Base-by-base conservation (phyloP, 345 rosid genomes). In the Boechera divaricarpa region DNA sequence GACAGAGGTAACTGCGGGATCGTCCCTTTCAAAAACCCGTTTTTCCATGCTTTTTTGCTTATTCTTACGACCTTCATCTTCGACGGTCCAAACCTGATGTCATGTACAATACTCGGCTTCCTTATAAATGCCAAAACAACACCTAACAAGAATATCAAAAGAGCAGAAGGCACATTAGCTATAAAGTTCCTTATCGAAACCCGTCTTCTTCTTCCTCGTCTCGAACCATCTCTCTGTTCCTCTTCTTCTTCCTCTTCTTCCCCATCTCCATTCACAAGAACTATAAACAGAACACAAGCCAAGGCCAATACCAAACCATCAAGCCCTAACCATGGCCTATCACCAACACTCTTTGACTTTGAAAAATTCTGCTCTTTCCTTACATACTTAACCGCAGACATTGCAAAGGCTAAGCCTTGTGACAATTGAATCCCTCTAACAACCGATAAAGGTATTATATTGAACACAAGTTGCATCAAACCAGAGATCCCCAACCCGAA, bases 381-480 rank as follows among this genome's bases (percentile, higher is more conserved):
- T 1, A 89, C 31, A 81, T 93, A 91, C 84, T 86, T 91, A 32
- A 91, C 96, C 6, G 93, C 90, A 63, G 84, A 80, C 88, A 93
- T 80, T 0, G 97, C 96, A 79, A 91, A 93, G 0, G 92, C 82
- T 42, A 93, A 77, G 65, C 96, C 98, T 70, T 89, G 97, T 31
- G 96, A 90, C 16, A 93, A 66, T 62, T 93, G 97, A 77, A 93
- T 91, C 52, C 98, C 96, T 75, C 97, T 85, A 48, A 89, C 97
- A 55, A 93, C 86, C 32, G 90, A 73, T 8, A 89, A 44, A 66
- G 97, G 98, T 53, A 89, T 84, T 2, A 88, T 8, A 75, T 59
- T 88, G 67, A 89, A 93, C 51, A 81, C 90, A 1, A 84, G 55
- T 64, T 85, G 87, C 98, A 93, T 93, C 86, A 93, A 79, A 15